Conservation (phyloP, 805 yeast species). For the Teunomyces stri region DNA sequence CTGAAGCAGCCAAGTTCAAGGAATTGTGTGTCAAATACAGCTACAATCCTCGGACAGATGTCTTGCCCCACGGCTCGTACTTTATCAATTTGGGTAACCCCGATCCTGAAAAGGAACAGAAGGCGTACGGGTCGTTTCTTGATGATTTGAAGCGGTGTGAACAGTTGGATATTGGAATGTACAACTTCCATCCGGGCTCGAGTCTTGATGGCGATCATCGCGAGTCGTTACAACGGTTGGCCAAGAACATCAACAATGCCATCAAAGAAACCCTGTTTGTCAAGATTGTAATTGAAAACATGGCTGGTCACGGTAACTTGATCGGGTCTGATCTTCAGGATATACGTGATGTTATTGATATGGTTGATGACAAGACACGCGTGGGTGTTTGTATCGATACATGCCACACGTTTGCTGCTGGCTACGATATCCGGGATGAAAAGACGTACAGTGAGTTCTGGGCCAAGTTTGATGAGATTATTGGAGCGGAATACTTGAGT, state of each 20-base stretch:
- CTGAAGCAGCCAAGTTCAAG: conserved; percentile 67
- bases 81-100: conserved; percentile 92
- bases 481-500: conserved; percentile 73
- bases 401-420: conserved; percentile 96
- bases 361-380: conserved; percentile 75
- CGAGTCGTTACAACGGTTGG: conserved; percentile 65
- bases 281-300: conserved; percentile 87
- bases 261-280: conserved; percentile 72
- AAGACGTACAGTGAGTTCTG: conserved; percentile 65
- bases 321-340: conserved; percentile 83
- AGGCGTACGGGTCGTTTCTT: conserved; percentile 71
- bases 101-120: conserved; percentile 70
- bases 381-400: conserved; percentile 98
- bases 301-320: conserved; percentile 96
- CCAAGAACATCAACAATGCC: conserved; percentile 77
- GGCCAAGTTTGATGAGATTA: conserved; percentile 65
- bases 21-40: conserved; percentile 58
- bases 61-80: conserved; percentile 93
- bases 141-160: conserved; percentile 92
- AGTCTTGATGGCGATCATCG: conserved; percentile 66
- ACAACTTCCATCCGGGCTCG: conserved; percentile 94
- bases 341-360: conserved; percentile 65
- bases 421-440: conserved; percentile 75
- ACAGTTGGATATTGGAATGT: conserved; percentile 73
- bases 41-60: conserved; percentile 72